Base-by-base conservation (phyloP, 192 early-diverging fungal species). In the Coemansia sp. region DNA sequence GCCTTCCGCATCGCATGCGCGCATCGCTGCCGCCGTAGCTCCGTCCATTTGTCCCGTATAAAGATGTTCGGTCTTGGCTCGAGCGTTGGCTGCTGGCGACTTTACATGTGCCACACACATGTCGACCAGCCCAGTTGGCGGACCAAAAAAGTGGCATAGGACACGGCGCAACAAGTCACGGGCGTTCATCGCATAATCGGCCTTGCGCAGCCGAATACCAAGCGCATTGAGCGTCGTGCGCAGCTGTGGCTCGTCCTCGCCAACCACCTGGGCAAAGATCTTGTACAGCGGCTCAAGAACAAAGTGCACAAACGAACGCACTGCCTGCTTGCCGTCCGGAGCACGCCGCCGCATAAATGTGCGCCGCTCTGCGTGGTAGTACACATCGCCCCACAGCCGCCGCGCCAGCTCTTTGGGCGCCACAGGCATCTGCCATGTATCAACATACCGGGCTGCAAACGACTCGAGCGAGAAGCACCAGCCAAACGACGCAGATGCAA, bases 361-460 rank as follows among this genome's bases (percentile, higher is more conserved):
- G 23, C 93, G 85, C 12, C 85, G 88, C n/a, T 86, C 83, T 0
- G 85, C 65, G 68, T 96, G 87, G 74, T 90, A 96, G 80, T 89
- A 96, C 29, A 99, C 86, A 71, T 99, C 94, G 35, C 97, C 97
- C 97, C 97, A 99, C 16, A 99, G 82, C 11, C 96, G 93, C 76
- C 87, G 85, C 2, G 94, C 91, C 62, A 99, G 92, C 16, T 90
- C 92, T 19, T 89, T 84, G 10, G 87, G 72, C 57, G 61, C 57
- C 22, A 78, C 57, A 0, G 57, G 60, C 68, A 82, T 85, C 80
- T 82, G 85, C 76, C 88, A 94, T 31, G 85, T 88, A 54, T 93
- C 91, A 0, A 88, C 77, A 75, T 99, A 99, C 37, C 94, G 84
- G 65, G 88, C 85, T 7, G 96, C 94, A 85, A 99, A 97, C 19